Conservation (phyloP, 2,329 filamentous ascomycete genomes). For the Epicoccum sorghinum region DNA sequence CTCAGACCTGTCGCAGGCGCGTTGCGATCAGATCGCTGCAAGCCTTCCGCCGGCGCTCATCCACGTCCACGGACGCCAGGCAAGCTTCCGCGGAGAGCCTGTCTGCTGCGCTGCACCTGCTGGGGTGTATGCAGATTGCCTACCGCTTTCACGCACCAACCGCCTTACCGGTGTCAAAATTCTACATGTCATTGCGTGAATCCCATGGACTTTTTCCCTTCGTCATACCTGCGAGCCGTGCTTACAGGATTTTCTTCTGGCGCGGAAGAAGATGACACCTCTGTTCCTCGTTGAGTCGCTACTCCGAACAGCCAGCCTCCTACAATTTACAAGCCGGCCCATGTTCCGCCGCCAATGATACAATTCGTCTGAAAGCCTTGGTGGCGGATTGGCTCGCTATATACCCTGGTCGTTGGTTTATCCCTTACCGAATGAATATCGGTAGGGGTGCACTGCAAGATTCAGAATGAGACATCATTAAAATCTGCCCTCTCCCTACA, state of each 20-base stretch:
- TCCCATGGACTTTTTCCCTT: slow-evolving; percentile 5
- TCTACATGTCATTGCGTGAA: slow-evolving; percentile 27
- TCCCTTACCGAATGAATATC: slow-evolving; percentile 27
- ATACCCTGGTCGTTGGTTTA: slow-evolving; percentile 4
- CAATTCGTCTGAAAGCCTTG: slow-evolving; percentile 27
- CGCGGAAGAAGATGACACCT: slow-evolving; percentile 26
- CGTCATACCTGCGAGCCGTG: slow-evolving; percentile 5
- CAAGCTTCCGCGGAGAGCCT: slow-evolving; percentile 28
- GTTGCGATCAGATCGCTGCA: slow-evolving; percentile 35
- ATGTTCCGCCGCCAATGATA: slow-evolving; percentile 39
- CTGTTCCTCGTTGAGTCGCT: slow-evolving; percentile 19
- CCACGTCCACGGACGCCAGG: slow-evolving; percentile 37
- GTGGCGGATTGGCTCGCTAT: slow-evolving; percentile 30
- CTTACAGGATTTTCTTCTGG: slow-evolving; percentile 24
- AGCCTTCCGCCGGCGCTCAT: slow-evolving; percentile 32
- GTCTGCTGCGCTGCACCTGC: slow-evolving; percentile 32
- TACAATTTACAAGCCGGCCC: slow-evolving; percentile 20
- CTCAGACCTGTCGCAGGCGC: slow-evolving; percentile 33
- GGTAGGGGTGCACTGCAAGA: slow-evolving; percentile 26
- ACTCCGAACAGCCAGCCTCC: slow-evolving; percentile 26
- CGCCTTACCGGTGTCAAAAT: slow-evolving; percentile 28
- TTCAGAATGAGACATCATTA: slow-evolving; percentile 33
- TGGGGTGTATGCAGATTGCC: slow-evolving; percentile 23
- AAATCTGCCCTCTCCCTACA: slow-evolving; percentile 15
- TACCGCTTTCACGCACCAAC: slow-evolving; percentile 36